Base-by-base conservation (phyloP, 805 yeast genomes). In the Dipodascopsis uninucleata region DNA sequence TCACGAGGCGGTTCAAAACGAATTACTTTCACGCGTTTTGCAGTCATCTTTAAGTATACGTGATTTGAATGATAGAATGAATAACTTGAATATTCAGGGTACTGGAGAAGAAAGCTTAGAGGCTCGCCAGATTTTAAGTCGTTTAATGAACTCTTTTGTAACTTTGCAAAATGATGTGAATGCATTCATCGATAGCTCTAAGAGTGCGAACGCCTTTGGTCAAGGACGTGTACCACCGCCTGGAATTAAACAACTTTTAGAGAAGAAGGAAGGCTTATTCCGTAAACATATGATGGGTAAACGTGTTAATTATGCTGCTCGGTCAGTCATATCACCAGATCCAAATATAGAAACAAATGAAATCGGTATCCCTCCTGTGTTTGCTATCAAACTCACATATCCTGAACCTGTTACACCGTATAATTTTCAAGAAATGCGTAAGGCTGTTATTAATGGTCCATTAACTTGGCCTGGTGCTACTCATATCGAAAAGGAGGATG, bases 271-370 rank as follows among this genome's bases (percentile, higher is more conserved):
- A 69, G 99, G 99, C 64, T 74, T 90, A 55, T 93, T 93, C 75
- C 80, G 99, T 73, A 93, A 90, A 65, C 96, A 93, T 63, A 93
- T 93, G 98, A 93, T 93, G 99, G 99, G 99, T 65, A 93, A 93
- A 76, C 93, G 98, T 77, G 99, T 93, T 48, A 97, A 93, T 67
- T 93, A 88, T 63, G 90, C 97, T 31, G 98, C 98, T 7, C 87
- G 98, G 73, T 89, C 98, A 1, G 99, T 93, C 61, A 93, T 93
- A 74, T 89, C 98, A 5, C 97, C 97, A 4, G 99, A 93, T 70
- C 99, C 99, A 45, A 93, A 85, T 71, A 76, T 93, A 58, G 98
- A 93, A 71, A 94, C 98, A 10, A 87, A 89, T 64, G 96, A 93
- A 69, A 90, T 93, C 63, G 99, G 98, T 70, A 90, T 93, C 45